Percentiles rank a stretch among this genome's conserved stretches.
Conservation (phyloP, 2,329 filamentous ascomycete genomes). For the Trichoderma sp. region DNA sequence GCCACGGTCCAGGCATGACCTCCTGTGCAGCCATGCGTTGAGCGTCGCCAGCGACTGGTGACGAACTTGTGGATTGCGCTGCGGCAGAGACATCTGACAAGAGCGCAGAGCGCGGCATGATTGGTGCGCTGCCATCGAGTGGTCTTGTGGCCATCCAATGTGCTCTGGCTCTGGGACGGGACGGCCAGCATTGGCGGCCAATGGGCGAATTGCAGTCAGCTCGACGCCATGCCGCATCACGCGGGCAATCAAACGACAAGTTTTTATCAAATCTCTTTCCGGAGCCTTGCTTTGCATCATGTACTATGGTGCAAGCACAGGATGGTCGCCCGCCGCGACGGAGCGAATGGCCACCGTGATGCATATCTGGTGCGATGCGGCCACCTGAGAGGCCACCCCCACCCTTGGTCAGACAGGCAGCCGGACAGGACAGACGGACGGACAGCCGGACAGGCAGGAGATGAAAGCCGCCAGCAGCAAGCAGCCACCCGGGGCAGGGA, state of each 20-base stretch:
- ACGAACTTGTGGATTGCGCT: slow-evolving; percentile 20
- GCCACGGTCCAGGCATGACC: not conserved
- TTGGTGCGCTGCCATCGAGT: slow-evolving; percentile 20
- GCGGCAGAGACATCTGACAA: slow-evolving; percentile 19
- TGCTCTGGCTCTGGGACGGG: slow-evolving; percentile 3
- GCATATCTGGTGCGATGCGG: slow-evolving; percentile 20
- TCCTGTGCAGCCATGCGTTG: slow-evolving; percentile 6
- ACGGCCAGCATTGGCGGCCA: slow-evolving; percentile 8
- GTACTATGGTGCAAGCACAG: slow-evolving; percentile 5
- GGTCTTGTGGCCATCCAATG: slow-evolving; percentile 19
- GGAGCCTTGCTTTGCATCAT: slow-evolving; percentile 17
- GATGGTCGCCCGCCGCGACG: not conserved
- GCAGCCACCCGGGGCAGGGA: not conserved
- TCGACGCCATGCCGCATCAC: slow-evolving; percentile 18
- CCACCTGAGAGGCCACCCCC: slow-evolving; percentile 12
- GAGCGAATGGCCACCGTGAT: slow-evolving; percentile 14
- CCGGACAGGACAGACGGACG: not conserved
- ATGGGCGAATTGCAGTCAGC: slow-evolving; percentile 19
- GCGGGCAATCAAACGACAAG: slow-evolving; percentile 17
- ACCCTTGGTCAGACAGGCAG: not conserved
- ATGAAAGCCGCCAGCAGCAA: not conserved
- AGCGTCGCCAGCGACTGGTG: slow-evolving; percentile 15
- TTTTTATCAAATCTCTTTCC: slow-evolving; percentile 1
- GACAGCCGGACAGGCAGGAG: not conserved
- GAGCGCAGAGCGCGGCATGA: slow-evolving; percentile 9